Conservation (phyloP, 2,329 filamentous ascomycete species). For the Dendryphion nanum region DNA sequence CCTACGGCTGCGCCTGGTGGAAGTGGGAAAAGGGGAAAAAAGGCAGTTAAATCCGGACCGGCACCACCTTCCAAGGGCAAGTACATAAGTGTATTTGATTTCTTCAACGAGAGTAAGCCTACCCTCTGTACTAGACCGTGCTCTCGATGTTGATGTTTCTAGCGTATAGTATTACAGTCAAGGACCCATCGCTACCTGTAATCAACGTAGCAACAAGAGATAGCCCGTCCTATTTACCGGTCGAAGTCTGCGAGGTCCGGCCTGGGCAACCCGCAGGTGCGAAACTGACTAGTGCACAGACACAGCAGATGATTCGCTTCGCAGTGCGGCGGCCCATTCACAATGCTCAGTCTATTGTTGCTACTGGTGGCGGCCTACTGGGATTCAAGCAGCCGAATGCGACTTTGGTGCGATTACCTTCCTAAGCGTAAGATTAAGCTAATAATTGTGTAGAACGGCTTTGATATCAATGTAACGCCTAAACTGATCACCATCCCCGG, state of each 20-base stretch:
- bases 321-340: conserved; percentile 24
- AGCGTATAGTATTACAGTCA: conserved; percentile 13
- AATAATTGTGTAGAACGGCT: conserved; percentile 37
- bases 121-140: too few species aligned
- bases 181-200: conserved; percentile 15
- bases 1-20: too few species aligned
- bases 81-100: conserved; percentile 21
- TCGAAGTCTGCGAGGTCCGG: conserved; percentile 22
- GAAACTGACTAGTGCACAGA: conserved; percentile 21
- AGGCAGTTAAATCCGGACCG: conserved; percentile 5
- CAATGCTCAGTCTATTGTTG: conserved; percentile 19
- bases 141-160: not conserved
- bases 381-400: not conserved
- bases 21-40: conserved; percentile 11
- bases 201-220: conserved; percentile 23
- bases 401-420: conserved; percentile 10
- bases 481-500: conserved; percentile 68
- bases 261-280: conserved; percentile 20
- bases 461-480: conserved; percentile 60
- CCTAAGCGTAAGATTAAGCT: conserved; percentile 2
- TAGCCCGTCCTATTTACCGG: conserved; percentile 23
- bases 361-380: conserved; percentile 5
- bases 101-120: conserved; percentile 14
- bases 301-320: conserved; percentile 24
- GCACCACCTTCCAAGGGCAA: conserved; percentile 8